Evolutionary conservation across 1,284 basidiomycete genomes (phyloP), one percentile per base, ranked within the genome.

Genomic region (Trametes versicolor): DNA sequence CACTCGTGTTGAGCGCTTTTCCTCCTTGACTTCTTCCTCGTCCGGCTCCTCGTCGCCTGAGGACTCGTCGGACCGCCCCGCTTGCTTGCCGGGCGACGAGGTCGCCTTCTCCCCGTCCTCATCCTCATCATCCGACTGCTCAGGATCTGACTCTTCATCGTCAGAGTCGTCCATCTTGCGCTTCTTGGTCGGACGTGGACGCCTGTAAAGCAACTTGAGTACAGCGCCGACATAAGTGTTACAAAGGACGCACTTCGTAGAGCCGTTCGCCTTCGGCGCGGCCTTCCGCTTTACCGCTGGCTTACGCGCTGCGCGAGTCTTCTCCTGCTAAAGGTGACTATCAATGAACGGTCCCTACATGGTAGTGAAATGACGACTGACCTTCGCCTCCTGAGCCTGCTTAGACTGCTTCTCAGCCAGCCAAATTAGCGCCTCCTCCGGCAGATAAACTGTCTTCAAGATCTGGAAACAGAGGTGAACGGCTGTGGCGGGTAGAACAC

Each of bases 391-490:
- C 12, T 70, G 55, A 39, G 58, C 66, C 12, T 65, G 65, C 41
- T 67, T 75, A 10, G 69, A 63, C 45, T 67, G 52, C 60, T 74
- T 77, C 58, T 87, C 83, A 57, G 76, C 79, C 4, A 94, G 74
- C 85, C 87, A 89, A 27, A 79, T 68, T 13, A 85, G 65, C 8
- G 86, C 85, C 54, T 88, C 83, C 50, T 87, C 86, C 13, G 89
- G 85, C 32, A 95, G 78, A 73, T 92, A 94, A 2, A 84, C 79
- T 0, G 82, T 88, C 71, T 87, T 88, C 64, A 87, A 64, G 58
- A 92, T 87, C 90, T 92, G 60, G 1, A 15, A 10, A 15, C 17
- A 2, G 4, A n/a, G 19, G 15, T 27, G 45, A 29, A 25, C 23
- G 12, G 13, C 8, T 21, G 36, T 10, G 19, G 6, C 23, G 25